Evolutionary conservation across 805 yeast genomes (phyloP), one percentile per base, ranked within the genome.

Genomic region (Naumovozyma dairenensis): DNA sequence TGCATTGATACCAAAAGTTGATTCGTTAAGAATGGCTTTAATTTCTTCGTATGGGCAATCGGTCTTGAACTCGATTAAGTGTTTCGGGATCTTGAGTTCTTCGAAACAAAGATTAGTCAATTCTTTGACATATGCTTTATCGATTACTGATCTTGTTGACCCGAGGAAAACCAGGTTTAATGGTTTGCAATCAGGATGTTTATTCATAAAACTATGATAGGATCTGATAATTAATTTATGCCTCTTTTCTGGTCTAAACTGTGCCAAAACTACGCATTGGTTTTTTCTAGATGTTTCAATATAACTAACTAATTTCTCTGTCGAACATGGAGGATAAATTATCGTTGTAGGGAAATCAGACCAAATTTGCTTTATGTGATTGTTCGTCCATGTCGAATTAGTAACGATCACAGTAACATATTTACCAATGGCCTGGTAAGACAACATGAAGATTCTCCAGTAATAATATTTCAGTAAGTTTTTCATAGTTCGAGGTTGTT

Each of bases 231-330:
- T 70, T 33, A 92, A 61, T 17, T 60, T 67, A 53, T 92, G 97
- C 40, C 98, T 72, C 58, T 92, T 92, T 55, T 92, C 99, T 1
- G 95, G 92, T 38, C 99, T 73, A 60, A 83, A 92, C 58, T 92
- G 99, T 0, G 96, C 97, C 30, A 92, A 61, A 36, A 58, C 59
- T 1, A 65, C 47, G 17, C 54, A 49, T 45, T 55, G 45, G 42
- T 50, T 49, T 46, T 62, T 39, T 52, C 76, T 51, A 35, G 43
- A 45, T 32, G 37, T 28, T 37, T 46, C 37, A 37, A 46, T 34
- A 44, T 49, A 39, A 17, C 45, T 43, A 14, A 60, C 53, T 32
- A 71, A 55, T 21, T 64, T 66, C 45, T 78, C 82, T 6, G 85
- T 74, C 3, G 87, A 84, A 51, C 93, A 83, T 0, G 98, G 96